Evolutionary conservation across 768 basidiomycete genomes (phyloP).

Genomic region (Gloeopeniophorella convolvens): DNA sequence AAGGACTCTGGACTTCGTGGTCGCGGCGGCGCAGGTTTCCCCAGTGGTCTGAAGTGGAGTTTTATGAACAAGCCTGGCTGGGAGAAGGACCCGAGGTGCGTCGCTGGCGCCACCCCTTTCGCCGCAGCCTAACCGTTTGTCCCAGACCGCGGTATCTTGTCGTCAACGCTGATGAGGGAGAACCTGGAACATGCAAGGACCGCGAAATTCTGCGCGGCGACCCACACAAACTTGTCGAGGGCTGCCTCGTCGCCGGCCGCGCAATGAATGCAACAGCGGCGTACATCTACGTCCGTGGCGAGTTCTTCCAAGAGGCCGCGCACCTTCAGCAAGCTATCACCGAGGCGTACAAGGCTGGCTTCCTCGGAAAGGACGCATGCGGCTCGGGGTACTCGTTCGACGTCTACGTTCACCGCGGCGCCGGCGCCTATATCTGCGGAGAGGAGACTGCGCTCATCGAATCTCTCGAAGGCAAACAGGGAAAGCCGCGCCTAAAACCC

Average conservation of each 20-base stretch:
- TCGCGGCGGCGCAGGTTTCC: slow-evolving; percentile 95
- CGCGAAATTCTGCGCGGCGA: slow-evolving; percentile 97
- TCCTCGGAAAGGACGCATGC: slow-evolving; percentile 87
- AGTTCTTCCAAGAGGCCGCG: slow-evolving; percentile 92
- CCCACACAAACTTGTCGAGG: slow-evolving; percentile 97
- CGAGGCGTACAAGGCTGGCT: slow-evolving; percentile 87
- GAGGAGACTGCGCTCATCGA: slow-evolving; percentile 99
- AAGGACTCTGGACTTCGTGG: slow-evolving; percentile 96
- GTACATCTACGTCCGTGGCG: slow-evolving; percentile 99
- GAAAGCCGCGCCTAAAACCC: slow-evolving; percentile 95
- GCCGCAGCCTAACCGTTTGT: background rate
- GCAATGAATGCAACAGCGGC: slow-evolving; percentile 97
- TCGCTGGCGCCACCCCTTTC: slow-evolving; percentile 1
- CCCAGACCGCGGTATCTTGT: slow-evolving; percentile 88
- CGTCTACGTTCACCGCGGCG: slow-evolving; percentile 96
- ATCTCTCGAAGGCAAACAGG: slow-evolving; percentile 95
- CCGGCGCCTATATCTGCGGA: slow-evolving; percentile 97
- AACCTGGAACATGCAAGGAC: slow-evolving; percentile 98
- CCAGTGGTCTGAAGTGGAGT: slow-evolving; percentile 94
- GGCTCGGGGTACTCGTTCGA: slow-evolving; percentile 93
- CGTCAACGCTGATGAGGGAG: slow-evolving; percentile 97
- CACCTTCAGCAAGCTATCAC: slow-evolving; percentile 94
- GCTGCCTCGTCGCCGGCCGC: slow-evolving; percentile 94
- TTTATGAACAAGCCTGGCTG: slow-evolving; percentile 99
- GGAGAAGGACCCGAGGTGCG: slow-evolving; percentile 85